Conservation (phyloP, 306 rosid species). For the Castanopsis chinensis region DNA sequence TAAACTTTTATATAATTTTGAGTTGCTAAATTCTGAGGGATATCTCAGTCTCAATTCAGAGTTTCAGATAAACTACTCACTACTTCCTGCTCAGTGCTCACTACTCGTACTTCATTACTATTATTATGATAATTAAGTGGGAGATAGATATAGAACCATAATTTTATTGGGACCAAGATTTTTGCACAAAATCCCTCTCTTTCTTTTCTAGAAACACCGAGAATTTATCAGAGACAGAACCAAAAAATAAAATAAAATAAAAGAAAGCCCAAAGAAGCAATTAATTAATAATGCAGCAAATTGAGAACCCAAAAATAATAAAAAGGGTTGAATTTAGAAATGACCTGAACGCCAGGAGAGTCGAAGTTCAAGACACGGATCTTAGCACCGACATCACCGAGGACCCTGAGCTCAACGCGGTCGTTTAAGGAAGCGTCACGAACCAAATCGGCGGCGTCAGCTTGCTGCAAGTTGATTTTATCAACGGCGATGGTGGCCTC, state of each 20-base stretch:
- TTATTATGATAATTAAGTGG: too few relatives aligned
- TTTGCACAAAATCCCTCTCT: too few relatives aligned
- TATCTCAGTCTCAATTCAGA: too few relatives aligned
- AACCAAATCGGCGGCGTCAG: constrained; percentile 79
- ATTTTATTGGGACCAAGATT: too few relatives aligned
- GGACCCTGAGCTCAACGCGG: constrained; percentile 76
- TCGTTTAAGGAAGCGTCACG: constrained; percentile 83
- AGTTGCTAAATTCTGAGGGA: too few relatives aligned
- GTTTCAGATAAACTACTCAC: too few relatives aligned
- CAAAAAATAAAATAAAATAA: not conserved
- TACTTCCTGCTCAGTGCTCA: too few relatives aligned
- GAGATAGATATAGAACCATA: too few relatives aligned
- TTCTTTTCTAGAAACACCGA: too few relatives aligned
- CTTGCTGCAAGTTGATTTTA: constrained; percentile 71
- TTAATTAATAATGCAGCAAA: not conserved
- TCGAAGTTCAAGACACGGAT: constrained; percentile 86
- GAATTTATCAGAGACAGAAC: too few relatives aligned
- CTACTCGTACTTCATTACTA: too few relatives aligned
- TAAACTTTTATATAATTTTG: not conserved
- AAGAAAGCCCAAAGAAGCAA: not conserved
- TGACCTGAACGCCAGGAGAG: constrained; percentile 87
- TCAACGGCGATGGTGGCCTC: constrained; percentile 78
- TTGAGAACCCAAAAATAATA: not conserved
- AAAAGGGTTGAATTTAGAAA: not conserved
- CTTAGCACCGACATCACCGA: constrained; percentile 95